phyloP scores from a whole-genome alignment of 1,284 basidiomycete genomes.

The Cryptococcus wingfieldii region DNA sequence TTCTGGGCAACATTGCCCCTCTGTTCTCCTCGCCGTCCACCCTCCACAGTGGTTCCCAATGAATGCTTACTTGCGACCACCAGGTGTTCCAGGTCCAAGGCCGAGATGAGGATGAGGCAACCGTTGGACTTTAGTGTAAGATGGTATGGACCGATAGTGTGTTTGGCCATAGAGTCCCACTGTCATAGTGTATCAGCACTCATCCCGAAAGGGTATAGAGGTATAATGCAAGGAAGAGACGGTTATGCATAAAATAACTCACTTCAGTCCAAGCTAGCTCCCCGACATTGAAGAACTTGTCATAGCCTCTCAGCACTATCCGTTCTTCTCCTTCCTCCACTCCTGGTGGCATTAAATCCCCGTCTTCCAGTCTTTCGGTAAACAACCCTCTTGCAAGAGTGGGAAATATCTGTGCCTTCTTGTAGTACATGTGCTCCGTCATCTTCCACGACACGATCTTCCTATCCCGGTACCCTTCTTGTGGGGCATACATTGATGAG shows the following conservation, averaged over 20 bases:
- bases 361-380: conserved; percentile 53
- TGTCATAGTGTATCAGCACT: conserved; percentile 41
- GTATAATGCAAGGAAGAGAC: not conserved
- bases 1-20: not conserved
- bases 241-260: conserved; percentile 37
- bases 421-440: conserved; percentile 89
- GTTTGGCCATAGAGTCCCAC: conserved; percentile 71
- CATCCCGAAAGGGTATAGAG: not conserved
- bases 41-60: conserved; percentile 56
- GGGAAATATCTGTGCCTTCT: conserved; percentile 81
- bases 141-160: conserved; percentile 76
- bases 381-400: conserved; percentile 86
- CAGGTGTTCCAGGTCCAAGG: conserved; percentile 69
- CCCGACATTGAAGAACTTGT: conserved; percentile 98
- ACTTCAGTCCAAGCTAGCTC: conserved; percentile 94
- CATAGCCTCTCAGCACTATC: conserved; percentile 89
- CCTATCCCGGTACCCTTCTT: conserved; percentile 20
- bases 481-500: conserved; percentile 29
- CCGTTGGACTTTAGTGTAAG: conserved; percentile 95
- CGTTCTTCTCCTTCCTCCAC: conserved; percentile 52
- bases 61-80: conserved; percentile 91
- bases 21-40: not conserved
- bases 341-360: conserved; percentile 31
- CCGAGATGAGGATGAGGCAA: conserved; percentile 94
- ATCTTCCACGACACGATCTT: conserved; percentile 83